Base-by-base conservation (phyloP, 805 yeast species). In the Kregervanrija pseudodelftensis region DNA sequence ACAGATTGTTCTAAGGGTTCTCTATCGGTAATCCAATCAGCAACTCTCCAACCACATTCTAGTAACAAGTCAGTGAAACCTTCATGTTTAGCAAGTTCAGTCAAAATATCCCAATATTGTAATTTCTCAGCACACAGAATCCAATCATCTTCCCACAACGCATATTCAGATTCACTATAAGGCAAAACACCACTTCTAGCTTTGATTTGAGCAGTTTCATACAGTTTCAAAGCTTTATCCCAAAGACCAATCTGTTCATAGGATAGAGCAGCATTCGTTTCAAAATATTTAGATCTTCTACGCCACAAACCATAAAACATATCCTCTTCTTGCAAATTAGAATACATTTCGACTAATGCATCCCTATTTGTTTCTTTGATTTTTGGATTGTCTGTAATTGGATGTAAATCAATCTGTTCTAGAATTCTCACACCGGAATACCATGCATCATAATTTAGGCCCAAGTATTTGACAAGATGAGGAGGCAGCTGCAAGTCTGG, bases 21-120 rank as follows among this genome's bases (percentile, higher is more conserved):
- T 51, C 90, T 76, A 57, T 95, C 99, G 8, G 95, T 82, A 48
- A 82, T 83, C 99, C 99, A 93, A 58, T 93, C 98, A 8, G 99
- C 97, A 35, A 93, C 95, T 58, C 99, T 75, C 99, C 99, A 93
- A 34, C 98, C 99, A 73, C 99, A 95, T 63, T 93, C 99, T n/a
- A 93, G 70, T 22, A 95, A 67, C 51, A 93, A 70, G 58, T 93
- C 99, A 0, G 97, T 89, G 60, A 91, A 95, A 0, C 97, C 97
- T 69, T 95, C 99, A 58, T 95, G 98, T 55, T 91, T 89, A 2
- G 99, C 97, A 30, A 95, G 71, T 57, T 93, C 99, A 0, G 99
- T 91, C 47, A 93, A 70, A 40, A 93, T 83, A 59, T 93, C 99
- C 99, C 99, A 93, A 52, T 93, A 97, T 60, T 93, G 99, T 36